Base-by-base conservation (phyloP, 1,139 yeast species). In the Saccharomyces hybrid region DNA sequence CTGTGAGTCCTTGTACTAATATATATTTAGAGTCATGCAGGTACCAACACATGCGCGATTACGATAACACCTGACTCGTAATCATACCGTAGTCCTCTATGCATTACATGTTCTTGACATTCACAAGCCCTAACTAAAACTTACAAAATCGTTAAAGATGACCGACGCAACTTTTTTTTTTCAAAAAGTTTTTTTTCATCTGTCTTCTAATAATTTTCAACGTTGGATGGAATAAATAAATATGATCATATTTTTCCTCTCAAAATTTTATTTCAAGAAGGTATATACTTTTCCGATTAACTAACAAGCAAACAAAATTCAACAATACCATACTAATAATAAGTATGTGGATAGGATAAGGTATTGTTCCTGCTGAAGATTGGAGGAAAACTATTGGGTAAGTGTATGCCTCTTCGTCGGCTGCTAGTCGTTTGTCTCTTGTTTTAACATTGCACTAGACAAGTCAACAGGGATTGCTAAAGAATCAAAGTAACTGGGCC, bases 1-100 rank as follows among this genome's bases (percentile, higher is more conserved):
- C 55, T 82, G 79, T 28, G 72, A 70, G 2, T 64, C 57, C 56
- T 76, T 74, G 50, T 73, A 68, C 16, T 70, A 67, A 50, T 74
- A 16, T 16, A 2, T 16, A 16, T 2, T 16, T 16, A 1, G 16
- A 16, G 16, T 16, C 16, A 16, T 16, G 1, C 16, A 16, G 2
- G 16, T 16, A 16, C 16, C 16, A 16, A 16, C 2, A 16, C 16
- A 16, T 16, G 16, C 16, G 16, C 16, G 16, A 16, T 16, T 16
- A 16, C 16, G 16, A 1, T 16, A 16, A 16, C 16, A 16, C 16
- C 16, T 16, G 16, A 16, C 16, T 16, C 16, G 16, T 16, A 16
- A 16, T 4, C 26, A 2, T 25, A 25, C 3, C 26, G 3, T 25
- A 3, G 13, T 38, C 13, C 13, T 38, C 2, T 16, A 38, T 38